Conservation (phyloP, 495 filamentous ascomycete genomes). For the Tuber borchii region DNA sequence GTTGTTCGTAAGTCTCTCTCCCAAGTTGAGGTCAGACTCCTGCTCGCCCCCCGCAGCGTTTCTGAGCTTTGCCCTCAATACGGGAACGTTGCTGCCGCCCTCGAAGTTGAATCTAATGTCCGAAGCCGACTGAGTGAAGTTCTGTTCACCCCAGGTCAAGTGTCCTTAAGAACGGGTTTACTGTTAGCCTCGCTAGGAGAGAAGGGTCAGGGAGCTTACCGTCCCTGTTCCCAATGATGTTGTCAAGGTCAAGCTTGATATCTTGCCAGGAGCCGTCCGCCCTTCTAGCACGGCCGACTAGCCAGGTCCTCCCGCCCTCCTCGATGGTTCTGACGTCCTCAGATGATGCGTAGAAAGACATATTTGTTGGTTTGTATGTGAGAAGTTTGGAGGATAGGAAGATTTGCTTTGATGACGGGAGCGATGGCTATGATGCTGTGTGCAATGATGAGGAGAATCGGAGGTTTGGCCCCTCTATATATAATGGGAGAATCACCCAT, state of each 20-base stretch:
- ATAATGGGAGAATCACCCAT: neutral
- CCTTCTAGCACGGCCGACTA: constrained; percentile 33
- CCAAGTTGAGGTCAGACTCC: constrained; percentile 45
- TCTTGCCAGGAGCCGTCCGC: constrained; percentile 39
- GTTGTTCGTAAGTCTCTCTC: constrained; percentile 46
- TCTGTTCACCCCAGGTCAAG: constrained; percentile 45
- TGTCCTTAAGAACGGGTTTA: constrained; percentile 34
- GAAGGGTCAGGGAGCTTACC: constrained; percentile 34
- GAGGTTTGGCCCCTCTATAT: neutral
- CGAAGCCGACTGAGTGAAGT: constrained; percentile 43
- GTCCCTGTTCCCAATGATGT: constrained; percentile 44
- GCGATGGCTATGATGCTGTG: neutral
- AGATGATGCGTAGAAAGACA: constrained; percentile 46
- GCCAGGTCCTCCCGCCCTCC: constrained; percentile 29
- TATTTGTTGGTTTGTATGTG: constrained; percentile 15
- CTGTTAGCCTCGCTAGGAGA: neutral
- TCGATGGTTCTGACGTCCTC: constrained; percentile 39
- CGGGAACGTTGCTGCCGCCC: constrained; percentile 43
- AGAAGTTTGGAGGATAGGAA: neutral
- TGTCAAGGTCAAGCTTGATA: constrained; percentile 41
- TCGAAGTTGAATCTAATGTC: constrained; percentile 42
- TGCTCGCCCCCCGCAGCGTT: constrained; percentile 32
- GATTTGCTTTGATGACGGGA: neutral
- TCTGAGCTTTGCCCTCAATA: constrained; percentile 44
- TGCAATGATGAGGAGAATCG: neutral